Evolutionary conservation across 2,329 filamentous ascomycete genomes (phyloP).

Genomic region (Penicillium rolfsii): DNA sequence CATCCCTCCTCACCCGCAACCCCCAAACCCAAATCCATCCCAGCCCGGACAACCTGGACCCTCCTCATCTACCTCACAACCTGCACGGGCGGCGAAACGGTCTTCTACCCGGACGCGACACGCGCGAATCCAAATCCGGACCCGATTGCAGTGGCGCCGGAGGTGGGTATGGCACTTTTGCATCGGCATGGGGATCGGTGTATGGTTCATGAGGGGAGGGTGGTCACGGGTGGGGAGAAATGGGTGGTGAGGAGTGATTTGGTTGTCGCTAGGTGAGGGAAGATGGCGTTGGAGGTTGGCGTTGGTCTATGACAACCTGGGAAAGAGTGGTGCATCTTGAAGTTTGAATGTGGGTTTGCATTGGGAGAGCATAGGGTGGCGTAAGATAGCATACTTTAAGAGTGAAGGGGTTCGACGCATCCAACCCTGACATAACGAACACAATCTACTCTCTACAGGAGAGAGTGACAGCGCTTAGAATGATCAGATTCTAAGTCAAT

Average conservation of each 20-base stretch:
- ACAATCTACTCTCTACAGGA: neutral
- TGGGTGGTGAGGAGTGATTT: constrained; percentile 89
- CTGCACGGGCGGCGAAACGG: constrained; percentile 83
- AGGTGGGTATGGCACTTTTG: constrained; percentile 82
- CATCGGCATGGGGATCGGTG: constrained; percentile 90
- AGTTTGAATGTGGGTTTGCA: neutral
- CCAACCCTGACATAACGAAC: too few species aligned
- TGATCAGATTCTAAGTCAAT: constrained; percentile 4
- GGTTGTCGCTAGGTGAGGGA: constrained; percentile 43
- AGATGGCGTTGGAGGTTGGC: neutral
- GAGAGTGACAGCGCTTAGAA: neutral
- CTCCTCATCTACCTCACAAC: constrained; percentile 85
- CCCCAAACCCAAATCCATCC: constrained; percentile 35
- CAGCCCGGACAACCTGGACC: constrained; percentile 84
- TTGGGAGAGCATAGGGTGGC: neutral
- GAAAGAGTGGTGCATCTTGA: neutral
- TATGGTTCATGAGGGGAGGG: constrained; percentile 82
- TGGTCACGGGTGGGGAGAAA: constrained; percentile 81
- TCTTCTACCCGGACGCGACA: constrained; percentile 75
- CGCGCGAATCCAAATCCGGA: constrained; percentile 54
- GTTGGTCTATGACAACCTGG: neutral
- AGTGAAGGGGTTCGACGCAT: neutral
- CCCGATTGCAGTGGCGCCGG: constrained; percentile 71
- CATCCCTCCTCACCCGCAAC: constrained; percentile 45
- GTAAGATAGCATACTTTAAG: neutral